Base-by-base conservation (phyloP, 805 yeast genomes). In the Sugiyamaella boreocaroliniensis region DNA sequence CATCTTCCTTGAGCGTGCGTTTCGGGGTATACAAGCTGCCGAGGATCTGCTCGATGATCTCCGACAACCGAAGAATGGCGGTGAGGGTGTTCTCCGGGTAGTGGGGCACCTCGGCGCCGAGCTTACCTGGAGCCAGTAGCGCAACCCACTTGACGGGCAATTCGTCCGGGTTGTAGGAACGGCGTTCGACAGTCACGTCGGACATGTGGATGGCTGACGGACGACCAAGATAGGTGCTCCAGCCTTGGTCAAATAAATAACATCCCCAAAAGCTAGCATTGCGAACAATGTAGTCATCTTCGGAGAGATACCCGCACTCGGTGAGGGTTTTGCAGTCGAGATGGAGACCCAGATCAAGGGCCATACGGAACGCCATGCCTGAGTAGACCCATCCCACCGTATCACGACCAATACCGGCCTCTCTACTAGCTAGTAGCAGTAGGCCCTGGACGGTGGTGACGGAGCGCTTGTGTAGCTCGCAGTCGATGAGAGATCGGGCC, bases 331-430 rank as follows among this genome's bases (percentile, higher is more conserved):
- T 46, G 34, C 56, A 55, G 40, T 58, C 59, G 20, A 58, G 37
- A 47, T 58, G 61, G 1, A 55, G 40, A 3, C 61, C 61, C 29
- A 58, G 51, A 43, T 58, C 61, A 8, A 54, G 47, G 10, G 61
- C 61, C 61, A 58, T 58, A 42, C 61, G 26, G 18, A 53, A 54
- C 2, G 61, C 61, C 58, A 58, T 58, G 10, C 61, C 61, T 6
- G 58, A 55, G 41, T 58, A 58, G 4, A 58, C 57, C 61, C 61
- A 58, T 6, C 61, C 61, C 15, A 56, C 47, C 26, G 55, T 51
- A 43, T 58, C 51, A 48, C 59, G 15, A 6, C 58, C 59, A 42
- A 47, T 51, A 14, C 58, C 59, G 4, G 59, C 61, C 43, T 58
- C 61, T 19, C 58, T 48, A 29, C 53, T 54, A 9, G 59, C 58